Percentiles rank a stretch among this genome's conserved stretches.
These are phyloP conservation scores for Fusarium sublunatum DNA, from an alignment of 2,329 filamentous ascomycete species.

Conservation along the genomic window DNA sequence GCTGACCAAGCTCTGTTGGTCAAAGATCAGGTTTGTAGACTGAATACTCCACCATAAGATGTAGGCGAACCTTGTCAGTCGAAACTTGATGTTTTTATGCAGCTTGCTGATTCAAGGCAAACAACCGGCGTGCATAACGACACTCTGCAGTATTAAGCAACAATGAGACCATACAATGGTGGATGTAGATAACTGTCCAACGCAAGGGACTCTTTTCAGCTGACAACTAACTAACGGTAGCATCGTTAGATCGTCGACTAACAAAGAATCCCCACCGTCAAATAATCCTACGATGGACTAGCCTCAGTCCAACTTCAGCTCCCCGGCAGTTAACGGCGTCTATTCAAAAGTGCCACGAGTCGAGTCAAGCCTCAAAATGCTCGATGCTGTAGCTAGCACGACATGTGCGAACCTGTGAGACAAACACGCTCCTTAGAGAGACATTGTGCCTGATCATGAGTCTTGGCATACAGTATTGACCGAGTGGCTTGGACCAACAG, in stretches of 20 bases:
- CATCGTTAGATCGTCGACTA: not conserved
- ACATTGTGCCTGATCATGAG: slow-evolving; percentile 11
- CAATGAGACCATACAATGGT: not conserved
- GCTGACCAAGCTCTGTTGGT: too few species aligned
- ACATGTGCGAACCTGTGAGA: slow-evolving; percentile 6
- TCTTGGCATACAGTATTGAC: slow-evolving; percentile 12
- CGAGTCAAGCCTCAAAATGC: slow-evolving; percentile 2
- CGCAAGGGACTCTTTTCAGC: slow-evolving; percentile 20
- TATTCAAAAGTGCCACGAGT: not conserved
- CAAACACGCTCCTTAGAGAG: not conserved
- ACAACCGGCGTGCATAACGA: not conserved
- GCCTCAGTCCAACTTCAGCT: not conserved
- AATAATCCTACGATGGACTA: not conserved
- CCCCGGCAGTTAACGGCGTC: slow-evolving; percentile 9
- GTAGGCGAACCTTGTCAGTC: too few species aligned
- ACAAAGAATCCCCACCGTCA: not conserved
- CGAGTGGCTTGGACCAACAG: slow-evolving; percentile 12
- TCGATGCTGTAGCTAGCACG: slow-evolving; percentile 8
- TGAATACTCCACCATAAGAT: too few species aligned
- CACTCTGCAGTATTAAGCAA: not conserved
- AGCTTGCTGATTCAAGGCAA: slow-evolving; percentile 13
- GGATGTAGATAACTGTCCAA: not conserved
- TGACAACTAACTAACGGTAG: slow-evolving; percentile 1
- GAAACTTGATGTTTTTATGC: not conserved
- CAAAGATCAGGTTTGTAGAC: too few species aligned